These are phyloP conservation scores for Boletus rubropictus DNA, from an alignment of 768 basidiomycete genomes.

Conservation along the genomic window DNA sequence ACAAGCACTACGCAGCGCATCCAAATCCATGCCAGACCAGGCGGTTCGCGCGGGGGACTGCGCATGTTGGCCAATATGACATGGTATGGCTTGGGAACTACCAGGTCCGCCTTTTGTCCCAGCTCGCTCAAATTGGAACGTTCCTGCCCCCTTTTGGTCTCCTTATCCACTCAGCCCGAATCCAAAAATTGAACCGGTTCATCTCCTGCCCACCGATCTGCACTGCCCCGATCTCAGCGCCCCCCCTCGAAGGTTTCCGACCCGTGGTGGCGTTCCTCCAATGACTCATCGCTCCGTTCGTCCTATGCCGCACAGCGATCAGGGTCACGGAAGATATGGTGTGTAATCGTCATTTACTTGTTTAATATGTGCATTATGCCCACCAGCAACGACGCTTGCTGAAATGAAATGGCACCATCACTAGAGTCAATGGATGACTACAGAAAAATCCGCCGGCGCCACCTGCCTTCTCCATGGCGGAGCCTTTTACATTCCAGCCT, in stretches of 20 bases:
- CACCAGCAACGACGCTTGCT: background rate
- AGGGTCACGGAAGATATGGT: constrained; percentile 5
- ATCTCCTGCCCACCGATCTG: background rate
- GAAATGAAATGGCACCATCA: constrained; percentile 15
- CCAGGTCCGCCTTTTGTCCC: constrained; percentile 28
- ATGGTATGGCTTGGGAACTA: constrained; percentile 26
- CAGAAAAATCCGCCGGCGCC: background rate
- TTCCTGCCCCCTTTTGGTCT: constrained; percentile 10
- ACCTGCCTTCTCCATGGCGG: background rate
- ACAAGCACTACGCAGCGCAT: background rate
- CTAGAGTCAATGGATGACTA: no score
- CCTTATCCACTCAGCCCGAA: constrained; percentile 19
- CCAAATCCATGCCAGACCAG: background rate
- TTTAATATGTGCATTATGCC: constrained; percentile 4
- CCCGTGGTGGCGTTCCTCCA: background rate
- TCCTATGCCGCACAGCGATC: constrained; percentile 14
- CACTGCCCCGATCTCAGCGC: constrained; percentile 14
- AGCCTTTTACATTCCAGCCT: background rate
- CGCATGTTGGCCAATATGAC: background rate
- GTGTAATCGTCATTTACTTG: constrained; percentile 1
- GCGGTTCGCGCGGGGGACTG: no score
- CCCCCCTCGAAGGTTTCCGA: background rate
- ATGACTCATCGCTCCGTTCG: background rate
- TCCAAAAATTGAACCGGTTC: constrained; percentile 16
- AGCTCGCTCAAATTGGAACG: constrained; percentile 16